Evolutionary conservation across 768 basidiomycete species (phyloP), one percentile per base, ranked within the genome.

Genomic region (Suillus placidus): DNA sequence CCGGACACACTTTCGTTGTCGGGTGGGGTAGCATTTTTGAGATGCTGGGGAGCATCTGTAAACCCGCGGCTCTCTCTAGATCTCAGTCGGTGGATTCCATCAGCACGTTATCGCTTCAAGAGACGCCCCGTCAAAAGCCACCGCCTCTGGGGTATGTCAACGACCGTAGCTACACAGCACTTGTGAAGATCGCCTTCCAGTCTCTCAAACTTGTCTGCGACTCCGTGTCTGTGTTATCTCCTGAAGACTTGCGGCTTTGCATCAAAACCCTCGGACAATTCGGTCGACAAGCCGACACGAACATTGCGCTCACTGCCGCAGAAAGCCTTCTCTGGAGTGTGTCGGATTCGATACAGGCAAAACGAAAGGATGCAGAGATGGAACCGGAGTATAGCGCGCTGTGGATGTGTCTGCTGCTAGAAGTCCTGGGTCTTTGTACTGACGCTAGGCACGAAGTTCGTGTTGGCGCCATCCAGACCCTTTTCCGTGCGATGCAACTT

Each of bases 1-100:
- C 94, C 0, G 97, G 94, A 0, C 95, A 98, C 76, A 95, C 94
- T 0, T 82, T 99, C 1, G 86, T 95, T 9, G 87, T 92, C 16
- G 97, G 97, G 0, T 99, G 97, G 97, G 90, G 92, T 69, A 91
- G 84, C 0, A 94, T 98, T 69, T 98, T 99, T 75, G 87, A 90
- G 68, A 95, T 98, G 86, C 82, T 99, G 7, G 87, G 88, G 49
- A 94, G 93, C 65, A 93, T 97, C 12, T 98, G 95, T 76, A 85
- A 85, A 58, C 83, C 90, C 1, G 76, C 80, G 0, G 66, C 80
- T 1, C 77, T 79, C 5, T 65, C 73, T 30, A 76, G 78, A 47
- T 75, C 79, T n/a, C 65, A 64, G 23, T 81, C 82, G 4, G 69
- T 76, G 51, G 82, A 86, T 65, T 81, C 84, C 4, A 70, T 83